Conservation (phyloP, 2,329 filamentous ascomycete species). For the Arthrobotrys sinensis region DNA sequence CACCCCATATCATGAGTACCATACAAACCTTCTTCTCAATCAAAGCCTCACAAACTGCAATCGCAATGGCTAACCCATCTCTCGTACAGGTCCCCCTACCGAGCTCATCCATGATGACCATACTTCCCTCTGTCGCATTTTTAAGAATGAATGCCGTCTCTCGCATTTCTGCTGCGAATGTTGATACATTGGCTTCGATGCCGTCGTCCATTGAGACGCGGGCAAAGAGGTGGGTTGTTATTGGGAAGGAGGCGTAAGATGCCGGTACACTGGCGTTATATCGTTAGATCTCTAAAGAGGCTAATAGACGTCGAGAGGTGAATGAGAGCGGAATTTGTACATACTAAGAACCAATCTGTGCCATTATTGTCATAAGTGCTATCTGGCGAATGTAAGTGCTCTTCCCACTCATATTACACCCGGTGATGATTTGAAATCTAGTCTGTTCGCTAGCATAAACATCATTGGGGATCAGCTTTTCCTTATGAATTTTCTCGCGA, state of each 20-base stretch:
- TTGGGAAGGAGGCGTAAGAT: constrained; percentile 83
- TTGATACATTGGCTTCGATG: constrained; percentile 91
- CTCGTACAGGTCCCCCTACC: constrained; percentile 90
- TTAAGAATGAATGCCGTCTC: constrained; percentile 93
- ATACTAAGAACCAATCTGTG: constrained; percentile 75
- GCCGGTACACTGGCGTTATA: constrained; percentile 80
- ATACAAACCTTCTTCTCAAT: constrained; percentile 74
- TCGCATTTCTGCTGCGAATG: constrained; percentile 94
- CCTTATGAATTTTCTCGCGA: constrained; percentile 78
- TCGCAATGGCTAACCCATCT: constrained; percentile 89
- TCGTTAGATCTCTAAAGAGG: neutral
- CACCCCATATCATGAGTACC: neutral
- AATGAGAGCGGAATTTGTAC: neutral
- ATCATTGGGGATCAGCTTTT: constrained; percentile 87
- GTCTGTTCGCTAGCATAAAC: constrained; percentile 85
- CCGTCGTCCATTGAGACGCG: constrained; percentile 88
- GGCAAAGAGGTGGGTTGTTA: constrained; percentile 87
- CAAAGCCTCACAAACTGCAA: constrained; percentile 90
- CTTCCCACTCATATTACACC: constrained; percentile 98
- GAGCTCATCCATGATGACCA: constrained; percentile 91
- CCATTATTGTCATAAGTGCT: constrained; percentile 90
- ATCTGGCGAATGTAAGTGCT: constrained; percentile 92
- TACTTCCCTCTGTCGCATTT: constrained; percentile 82
- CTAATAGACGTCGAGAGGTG: neutral
- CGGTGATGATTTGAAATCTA: constrained; percentile 90